phyloP scores from a whole-genome alignment of 2,329 filamentous ascomycete species.

The Dothidotthia symphoricarpi region DNA sequence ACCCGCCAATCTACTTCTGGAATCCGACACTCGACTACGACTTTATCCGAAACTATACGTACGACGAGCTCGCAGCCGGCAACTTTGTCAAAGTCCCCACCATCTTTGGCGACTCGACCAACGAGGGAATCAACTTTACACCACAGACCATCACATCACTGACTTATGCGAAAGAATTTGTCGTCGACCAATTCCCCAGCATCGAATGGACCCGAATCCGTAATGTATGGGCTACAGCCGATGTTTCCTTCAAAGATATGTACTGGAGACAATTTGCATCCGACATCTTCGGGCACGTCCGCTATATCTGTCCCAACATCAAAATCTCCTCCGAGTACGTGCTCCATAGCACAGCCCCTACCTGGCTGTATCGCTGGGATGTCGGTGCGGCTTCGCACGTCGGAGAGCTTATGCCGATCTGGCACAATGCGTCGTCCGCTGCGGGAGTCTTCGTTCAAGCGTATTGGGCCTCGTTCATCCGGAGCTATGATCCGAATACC shows the following conservation, averaged over 20 bases:
- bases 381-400: slow-evolving; percentile 44
- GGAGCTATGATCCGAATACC: slow-evolving; percentile 42
- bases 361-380: slow-evolving; percentile 53
- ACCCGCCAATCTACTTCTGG: slow-evolving; percentile 42
- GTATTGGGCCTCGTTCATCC: slow-evolving; percentile 50
- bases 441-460: slow-evolving; percentile 34
- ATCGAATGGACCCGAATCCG: slow-evolving; percentile 33
- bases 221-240: slow-evolving; percentile 23
- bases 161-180: slow-evolving; percentile 38
- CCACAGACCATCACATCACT: slow-evolving; percentile 36
- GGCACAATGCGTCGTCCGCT: slow-evolving; percentile 36
- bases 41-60: slow-evolving; percentile 44
- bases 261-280: slow-evolving; percentile 41
- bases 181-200: slow-evolving; percentile 41
- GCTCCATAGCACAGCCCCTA: slow-evolving; percentile 23
- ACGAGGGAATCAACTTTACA: slow-evolving; percentile 46
- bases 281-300: slow-evolving; percentile 49
- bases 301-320: slow-evolving; percentile 50
- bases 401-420: slow-evolving; percentile 41
- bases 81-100: slow-evolving; percentile 44
- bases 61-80: slow-evolving; percentile 37
- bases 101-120: slow-evolving; percentile 47
- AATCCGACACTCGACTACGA: slow-evolving; percentile 46
- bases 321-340: slow-evolving; percentile 41
- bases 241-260: slow-evolving; percentile 20